Base-by-base conservation (phyloP, 108 stramenopile genomes). In the Nitzschia sp. region DNA sequence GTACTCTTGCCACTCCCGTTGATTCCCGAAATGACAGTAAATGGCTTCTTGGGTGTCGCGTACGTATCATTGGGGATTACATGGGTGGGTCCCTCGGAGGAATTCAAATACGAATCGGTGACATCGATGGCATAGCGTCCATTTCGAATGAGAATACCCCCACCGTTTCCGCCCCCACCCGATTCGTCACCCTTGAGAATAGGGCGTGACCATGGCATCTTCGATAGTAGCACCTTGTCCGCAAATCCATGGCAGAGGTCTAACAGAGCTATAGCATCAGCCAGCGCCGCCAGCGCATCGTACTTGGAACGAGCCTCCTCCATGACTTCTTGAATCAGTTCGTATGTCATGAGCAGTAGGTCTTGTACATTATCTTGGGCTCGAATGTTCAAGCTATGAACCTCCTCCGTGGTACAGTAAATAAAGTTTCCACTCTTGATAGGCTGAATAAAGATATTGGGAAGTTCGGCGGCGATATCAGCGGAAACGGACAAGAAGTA, bases 181-280 rank as follows among this genome's bases (percentile, higher is more conserved):
- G 30, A 19, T 28, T 23, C 42, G 3, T 53, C 24, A 29, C 86
- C 83, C 11, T 76, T 76, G 17, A 96, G 59, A 26, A 72, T 33
- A 31, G 95, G 95, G 21, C 93, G 88, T 55, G 82, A 80, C 92
- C 95, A 96, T 23, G 88, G 81, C 45, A 75, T 30, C 18, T 84
- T 72, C 47, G 84, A 86, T 30, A 83, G 78, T 6, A 93, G 83
- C 13, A 96, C 95, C 61, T 83, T 85, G 66, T 96, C 95, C 18
- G 92, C 92, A 74, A 96, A 94, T 46, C 84, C 69, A 69, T 96
- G 95, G 54, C 90, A 92, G 70, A 96, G 77, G 59, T 96, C 95
- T 59, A 96, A 66, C 32, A 96, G 66, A 15, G 95, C 95, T 17
- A 94, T 79, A 27, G 92, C 95, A 66, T 96, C 95, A 21, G 83